These are phyloP conservation scores for Ceratobasidium sp. DNA, from an alignment of 1,284 basidiomycete species.

Conservation along the genomic window DNA sequence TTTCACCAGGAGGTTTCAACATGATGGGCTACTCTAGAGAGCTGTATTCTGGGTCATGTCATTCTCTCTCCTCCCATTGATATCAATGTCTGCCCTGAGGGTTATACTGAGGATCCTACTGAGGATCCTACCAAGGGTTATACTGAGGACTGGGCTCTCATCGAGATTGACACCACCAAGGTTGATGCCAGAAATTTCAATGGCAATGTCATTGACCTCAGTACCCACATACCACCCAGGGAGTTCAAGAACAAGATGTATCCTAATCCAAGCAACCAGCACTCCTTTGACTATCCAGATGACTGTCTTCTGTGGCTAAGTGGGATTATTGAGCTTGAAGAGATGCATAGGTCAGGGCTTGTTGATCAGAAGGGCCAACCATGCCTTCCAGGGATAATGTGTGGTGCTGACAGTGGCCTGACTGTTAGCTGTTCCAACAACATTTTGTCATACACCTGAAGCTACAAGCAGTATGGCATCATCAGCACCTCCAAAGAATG, in stretches of 20 bases:
- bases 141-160: conserved; percentile 47
- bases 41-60: conserved; percentile 44
- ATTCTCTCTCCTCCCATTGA: conserved; percentile 44
- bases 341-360: conserved; percentile 43
- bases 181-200: conserved; percentile 43
- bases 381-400: conserved; percentile 42
- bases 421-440: conserved; percentile 43
- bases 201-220: conserved; percentile 45
- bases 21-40: conserved; percentile 33
- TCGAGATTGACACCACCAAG: conserved; percentile 45
- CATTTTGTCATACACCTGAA: conserved; percentile 35
- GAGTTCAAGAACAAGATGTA: conserved; percentile 42
- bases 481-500: conserved; percentile 23
- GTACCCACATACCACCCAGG: conserved; percentile 26
- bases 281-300: conserved; percentile 43
- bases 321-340: conserved; percentile 43
- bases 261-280: conserved; percentile 3
- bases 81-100: conserved; percentile 21
- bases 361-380: conserved; percentile 33
- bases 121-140: no score
- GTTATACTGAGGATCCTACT: no score
- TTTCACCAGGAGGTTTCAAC: conserved; percentile 32
- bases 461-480: conserved; percentile 16
- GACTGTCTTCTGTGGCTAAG: conserved; percentile 40
- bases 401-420: conserved; percentile 43